A percentile compares a stretch with the other conserved stretches of the same genome.
Conservation (phyloP, 305 asterid genomes). For the Withania somnifera region DNA sequence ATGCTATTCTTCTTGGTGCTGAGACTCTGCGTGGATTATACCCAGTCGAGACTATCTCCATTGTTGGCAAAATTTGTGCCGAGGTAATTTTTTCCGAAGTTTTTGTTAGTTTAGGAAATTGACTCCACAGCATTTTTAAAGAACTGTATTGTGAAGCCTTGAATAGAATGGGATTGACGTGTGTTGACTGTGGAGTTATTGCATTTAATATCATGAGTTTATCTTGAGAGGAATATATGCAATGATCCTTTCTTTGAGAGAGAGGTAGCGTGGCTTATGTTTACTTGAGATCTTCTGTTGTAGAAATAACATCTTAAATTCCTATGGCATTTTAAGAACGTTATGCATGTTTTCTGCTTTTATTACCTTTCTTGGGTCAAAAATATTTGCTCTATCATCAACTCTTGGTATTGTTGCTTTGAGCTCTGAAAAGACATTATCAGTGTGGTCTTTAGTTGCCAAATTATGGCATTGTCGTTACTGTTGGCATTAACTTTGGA, state of each 20-base stretch:
- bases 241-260: not conserved
- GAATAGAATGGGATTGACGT: not conserved
- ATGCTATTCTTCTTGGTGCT: slow-evolving; percentile 97
- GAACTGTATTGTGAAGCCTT: not conserved
- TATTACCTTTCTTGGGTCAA: not conserved
- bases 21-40: slow-evolving; percentile 90
- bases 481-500: not conserved
- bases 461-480: slow-evolving; percentile 66
- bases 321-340: not conserved
- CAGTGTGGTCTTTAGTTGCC: slow-evolving; percentile 38
- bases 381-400: not conserved
- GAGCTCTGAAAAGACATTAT: not conserved
- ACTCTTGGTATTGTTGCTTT: not conserved
- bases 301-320: not conserved
- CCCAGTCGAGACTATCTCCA: slow-evolving; percentile 81
- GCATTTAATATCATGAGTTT: not conserved
- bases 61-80: slow-evolving; percentile 76
- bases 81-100: slow-evolving; percentile 35
- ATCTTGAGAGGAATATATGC: not conserved
- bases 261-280: not conserved
- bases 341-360: not conserved
- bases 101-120: not conserved
- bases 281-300: not conserved
- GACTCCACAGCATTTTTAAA: not conserved
- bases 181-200: not conserved